Base-by-base conservation (phyloP, 2,329 filamentous ascomycete species). In the Diplodia mutila region DNA sequence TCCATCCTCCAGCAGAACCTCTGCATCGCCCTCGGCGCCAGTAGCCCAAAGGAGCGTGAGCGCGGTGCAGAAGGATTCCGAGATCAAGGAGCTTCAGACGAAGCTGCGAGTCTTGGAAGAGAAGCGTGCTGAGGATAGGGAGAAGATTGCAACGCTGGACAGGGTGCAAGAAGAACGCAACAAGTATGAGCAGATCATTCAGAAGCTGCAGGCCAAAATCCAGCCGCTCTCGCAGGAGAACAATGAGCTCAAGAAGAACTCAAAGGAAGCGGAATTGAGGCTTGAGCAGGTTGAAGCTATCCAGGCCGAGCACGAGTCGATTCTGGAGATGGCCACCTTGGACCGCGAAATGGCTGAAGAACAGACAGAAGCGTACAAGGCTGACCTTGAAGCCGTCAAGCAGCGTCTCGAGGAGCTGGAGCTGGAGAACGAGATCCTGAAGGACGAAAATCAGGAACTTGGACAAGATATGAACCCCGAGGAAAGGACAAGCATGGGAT, bases 261-360 rank as follows among this genome's bases (percentile, higher is more conserved):
- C 96, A 52, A 93, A 93, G 73, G 91, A 96, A 72, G 87, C 90
- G 0, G 89, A 95, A 75, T 79, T 84, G 23, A 87, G 86, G 57
- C 84, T 93, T 23, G 88, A 91, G 67, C 83, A 88, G 25, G 83
- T 95, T 2, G 91, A 94, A 72, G 84, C 86, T 34, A 83, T 91
- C 65, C 90, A 95, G 75, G 91, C 91, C 8, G 93, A 97, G 71
- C 90, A 96, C 77, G 95, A 98, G 34, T 87, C 90, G 3, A 87
- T 91, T 7, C 81, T 97, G 74, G 95, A 99, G 79, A 87, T 95
- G 79, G 93, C 93, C 7, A 90, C 92, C 0, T 83, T 99, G 29
- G 95, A 99, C 76, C 89, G 92, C 53, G 94, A 99, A 78, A 97
- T 98, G 91, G 95, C 95, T 0, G 94, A 99, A 78, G 94, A 97